phyloP scores from a whole-genome alignment of 176 grass and related monocot species.

The Poa annua region DNA sequence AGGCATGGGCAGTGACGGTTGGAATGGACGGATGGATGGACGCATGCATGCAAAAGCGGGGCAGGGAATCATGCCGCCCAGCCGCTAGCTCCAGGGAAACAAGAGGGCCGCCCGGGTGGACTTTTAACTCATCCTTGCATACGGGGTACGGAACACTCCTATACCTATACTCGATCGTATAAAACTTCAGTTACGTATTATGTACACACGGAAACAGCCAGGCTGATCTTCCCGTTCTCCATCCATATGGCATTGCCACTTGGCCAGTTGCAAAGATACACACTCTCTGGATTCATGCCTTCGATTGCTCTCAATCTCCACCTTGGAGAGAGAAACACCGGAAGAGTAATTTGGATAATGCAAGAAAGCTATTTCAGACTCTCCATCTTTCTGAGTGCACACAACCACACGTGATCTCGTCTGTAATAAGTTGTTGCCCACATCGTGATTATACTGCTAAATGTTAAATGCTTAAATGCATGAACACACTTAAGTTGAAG shows the following conservation, averaged over 20 bases:
- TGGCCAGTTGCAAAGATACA: background rate
- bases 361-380: too few species aligned
- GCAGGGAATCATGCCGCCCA: slow-evolving; percentile 27
- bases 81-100: background rate
- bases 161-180: too few species aligned
- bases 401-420: background rate
- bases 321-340: too few species aligned
- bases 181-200: background rate
- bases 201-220: background rate
- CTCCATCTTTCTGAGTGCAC: too few species aligned
- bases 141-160: background rate
- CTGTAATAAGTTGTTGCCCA: background rate
- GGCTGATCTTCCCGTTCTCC: background rate
- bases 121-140: slow-evolving; percentile 10
- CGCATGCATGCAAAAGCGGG: slow-evolving; percentile 48
- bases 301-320: too few species aligned
- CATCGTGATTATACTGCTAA: background rate
- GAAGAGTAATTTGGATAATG: too few species aligned
- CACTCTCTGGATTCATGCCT: background rate
- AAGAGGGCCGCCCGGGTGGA: slow-evolving; percentile 39
- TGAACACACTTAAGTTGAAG: background rate
- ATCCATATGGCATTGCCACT: background rate
- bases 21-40: slow-evolving; percentile 48
- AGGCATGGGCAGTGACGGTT: slow-evolving; percentile 40
- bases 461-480: background rate